Evolutionary conservation across 306 rosid genomes (phyloP).

Genomic region (Prunus kanzakura): DNA sequence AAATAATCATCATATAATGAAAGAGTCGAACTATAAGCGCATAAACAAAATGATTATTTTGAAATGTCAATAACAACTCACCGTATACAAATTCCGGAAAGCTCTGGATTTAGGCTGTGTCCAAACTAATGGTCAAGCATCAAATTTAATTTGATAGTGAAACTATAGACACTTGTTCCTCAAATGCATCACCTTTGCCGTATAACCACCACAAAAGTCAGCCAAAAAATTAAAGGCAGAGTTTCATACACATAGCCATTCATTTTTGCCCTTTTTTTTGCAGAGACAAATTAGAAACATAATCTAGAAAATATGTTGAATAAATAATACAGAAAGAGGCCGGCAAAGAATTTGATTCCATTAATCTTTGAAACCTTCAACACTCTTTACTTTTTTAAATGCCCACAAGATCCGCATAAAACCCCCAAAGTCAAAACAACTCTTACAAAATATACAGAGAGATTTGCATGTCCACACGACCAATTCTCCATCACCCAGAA

Average conservation of each 20-base stretch:
- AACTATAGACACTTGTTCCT: background rate
- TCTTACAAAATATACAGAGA: background rate
- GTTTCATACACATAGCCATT: background rate
- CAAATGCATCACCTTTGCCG: background rate
- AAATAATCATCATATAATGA: too few relatives aligned
- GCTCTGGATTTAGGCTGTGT: background rate
- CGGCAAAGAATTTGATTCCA: background rate
- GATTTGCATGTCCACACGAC: background rate
- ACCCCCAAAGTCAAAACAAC: background rate
- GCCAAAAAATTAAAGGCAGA: background rate
- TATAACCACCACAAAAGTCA: background rate
- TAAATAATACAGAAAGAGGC: background rate
- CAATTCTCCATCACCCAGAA: conserved; percentile 3
- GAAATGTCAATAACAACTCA: too few relatives aligned
- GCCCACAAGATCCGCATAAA: background rate
- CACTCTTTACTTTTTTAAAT: background rate
- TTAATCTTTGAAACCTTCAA: conserved; percentile 1
- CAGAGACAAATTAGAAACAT: background rate
- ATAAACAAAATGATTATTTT: too few relatives aligned
- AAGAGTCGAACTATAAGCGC: too few relatives aligned
- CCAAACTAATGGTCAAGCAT: background rate
- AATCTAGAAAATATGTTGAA: background rate
- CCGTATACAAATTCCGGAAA: too few relatives aligned
- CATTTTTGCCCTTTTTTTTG: background rate
- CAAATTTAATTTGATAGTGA: background rate